Conservation (phyloP, 768 basidiomycete species). For the Neoboletus brunneissimus region DNA sequence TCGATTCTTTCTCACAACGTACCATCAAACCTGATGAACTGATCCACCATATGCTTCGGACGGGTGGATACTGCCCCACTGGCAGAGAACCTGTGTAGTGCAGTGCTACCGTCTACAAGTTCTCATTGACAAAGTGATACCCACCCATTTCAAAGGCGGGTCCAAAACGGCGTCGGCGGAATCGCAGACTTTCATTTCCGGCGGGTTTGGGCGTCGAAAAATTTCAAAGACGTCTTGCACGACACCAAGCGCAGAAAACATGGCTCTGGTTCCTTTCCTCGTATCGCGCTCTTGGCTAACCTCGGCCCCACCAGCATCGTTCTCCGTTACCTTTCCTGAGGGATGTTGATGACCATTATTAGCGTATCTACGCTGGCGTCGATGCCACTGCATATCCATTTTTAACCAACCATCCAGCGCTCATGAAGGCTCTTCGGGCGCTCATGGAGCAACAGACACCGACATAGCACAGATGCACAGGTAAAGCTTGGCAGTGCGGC, state of each 20-base stretch:
- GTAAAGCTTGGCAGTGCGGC: slow-evolving; percentile 1
- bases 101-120: slow-evolving; percentile 15
- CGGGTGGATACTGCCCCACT: slow-evolving; percentile 10
- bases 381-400: slow-evolving; percentile 1
- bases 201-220: neutral
- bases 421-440: neutral
- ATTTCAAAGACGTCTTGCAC: neutral
- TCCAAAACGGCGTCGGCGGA: too few relatives aligned
- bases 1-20: neutral
- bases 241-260: neutral
- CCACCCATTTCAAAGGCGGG: slow-evolving; percentile 9
- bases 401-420: neutral
- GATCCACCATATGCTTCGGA: neutral
- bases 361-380: slow-evolving; percentile 4
- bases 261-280: neutral
- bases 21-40: neutral
- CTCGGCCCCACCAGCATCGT: neutral
- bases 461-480: neutral
- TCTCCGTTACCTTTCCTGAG: slow-evolving; percentile 4
- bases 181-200: slow-evolving; percentile 19
- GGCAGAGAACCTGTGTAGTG: slow-evolving; percentile 15
- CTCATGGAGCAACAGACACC: neutral
- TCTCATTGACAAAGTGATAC: slow-evolving; percentile 11
- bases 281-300: slow-evolving; percentile 14
- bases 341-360: neutral